Base-by-base conservation (phyloP, 305 asterid genomes). In the Fraxinus velutina region DNA sequence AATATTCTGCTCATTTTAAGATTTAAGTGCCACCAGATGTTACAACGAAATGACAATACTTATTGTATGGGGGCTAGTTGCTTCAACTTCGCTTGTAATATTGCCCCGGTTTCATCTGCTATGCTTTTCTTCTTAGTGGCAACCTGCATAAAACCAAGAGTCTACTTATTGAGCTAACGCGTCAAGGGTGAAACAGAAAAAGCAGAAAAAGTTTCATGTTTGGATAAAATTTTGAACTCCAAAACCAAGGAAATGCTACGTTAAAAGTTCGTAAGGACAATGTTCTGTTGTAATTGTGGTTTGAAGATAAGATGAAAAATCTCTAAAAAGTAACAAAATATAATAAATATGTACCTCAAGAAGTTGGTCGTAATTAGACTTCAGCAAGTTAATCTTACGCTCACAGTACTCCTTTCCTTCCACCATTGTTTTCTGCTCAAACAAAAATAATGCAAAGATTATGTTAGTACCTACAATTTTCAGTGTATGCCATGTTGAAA, bases 381-480 rank as follows among this genome's bases (percentile, higher is more conserved):
- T 92, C 17, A 95, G 96, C 92, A 95, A 81, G 75, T 86, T 86
- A 82, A 93, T 91, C 88, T 95, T 95, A 13, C 98, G 94, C 84
- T 94, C 98, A 39, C 97, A 95, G 80, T 92, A 95, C 84, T 95
- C 97, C 87, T 92, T 93, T 42, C 98, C 99, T 90, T 93, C 95
- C 0, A 37, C 87, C 99, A 92, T 93, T 10, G 95, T 93, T 93
- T 95, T 93, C 99, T 95, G 90, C 3, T 78, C 52, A 84, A 81
- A 57, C 10, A 27, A 83, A 78, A 62, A 33, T 21, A 78, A 19
- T n/a, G 44, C 62, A 57, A 78, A 72, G 75, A 44, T 50, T 79
- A 34, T 62, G 75, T 47, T 52, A 83, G 66, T 52, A 32, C 70
- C 44, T 42, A 55, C 64, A 5, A 78, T 29, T 57, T 19, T 60